Base-by-base conservation (phyloP, 1,139 yeast species). In the Blastobotrys arbuscula region DNA sequence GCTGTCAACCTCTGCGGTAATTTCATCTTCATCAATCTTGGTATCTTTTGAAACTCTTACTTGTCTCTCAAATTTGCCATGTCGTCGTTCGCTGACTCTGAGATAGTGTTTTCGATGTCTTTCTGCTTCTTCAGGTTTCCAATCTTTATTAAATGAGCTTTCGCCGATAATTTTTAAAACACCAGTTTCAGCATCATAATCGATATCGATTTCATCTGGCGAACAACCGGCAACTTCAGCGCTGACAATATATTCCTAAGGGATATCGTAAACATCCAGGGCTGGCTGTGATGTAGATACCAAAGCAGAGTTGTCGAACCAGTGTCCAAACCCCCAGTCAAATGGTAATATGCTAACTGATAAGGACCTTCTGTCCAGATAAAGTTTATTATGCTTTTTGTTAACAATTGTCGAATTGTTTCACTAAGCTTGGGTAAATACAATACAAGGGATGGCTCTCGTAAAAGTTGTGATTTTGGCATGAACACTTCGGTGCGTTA, bases 1-100 rank as follows among this genome's bases (percentile, higher is more conserved):
- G 21, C 21, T 36, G 3, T 43, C 35, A 18, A 43, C 13, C n/a
- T 15, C 9, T 10, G 84, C 84, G 47, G 68, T 71, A 52, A 79
- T 78, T 26, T 64, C 66, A 15, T 76, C 79, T 48, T 78, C 82
- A 40, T 71, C 66, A 35, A 79, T 70, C 44, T 70, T 67, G 47
- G 80, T 78, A 47, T 73, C 65, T 1, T 71, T 68, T 26, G 83
- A 82, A 56, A 80, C 70, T 49, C 73, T 76, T 45, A 79, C 64
- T 34, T 74, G 68, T 62, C 84, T 73, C 57, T 77, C 80, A 59
- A 79, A 77, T 19, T 54, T 48, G 66, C 66, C 55, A 66, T 71
- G 52, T 67, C 75, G 52, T 63, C 72, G 33, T 44, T 54, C 56
- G 13, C 36, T 15, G 8, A 43, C 24, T 24, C 12, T 23, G 20